Evolutionary conservation across 108 stramenopile species (phyloP), one percentile per base, ranked within the genome.

Genomic region (Skeletonema tropicum): DNA sequence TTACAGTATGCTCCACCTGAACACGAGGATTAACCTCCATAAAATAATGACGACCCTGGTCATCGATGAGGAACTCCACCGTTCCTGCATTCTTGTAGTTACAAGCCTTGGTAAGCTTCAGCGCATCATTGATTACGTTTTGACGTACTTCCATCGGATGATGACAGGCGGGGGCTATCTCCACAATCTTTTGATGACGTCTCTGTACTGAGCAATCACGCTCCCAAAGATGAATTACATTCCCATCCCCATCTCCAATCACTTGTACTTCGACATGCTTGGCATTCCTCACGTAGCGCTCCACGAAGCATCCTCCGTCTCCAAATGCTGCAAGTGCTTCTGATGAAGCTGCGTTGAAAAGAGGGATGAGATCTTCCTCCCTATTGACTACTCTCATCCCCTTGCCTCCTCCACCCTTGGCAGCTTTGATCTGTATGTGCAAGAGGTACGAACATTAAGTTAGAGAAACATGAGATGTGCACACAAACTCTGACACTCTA

Each of bases 41-140:
- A 78, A 93, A 95, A 78, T 84, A 89, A 83, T 95, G 88, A 81
- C 89, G 61, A 36, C 79, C 62, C 55, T 89, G 85, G 65, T 95
- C 91, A 32, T 92, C 88, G 61, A 94, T 85, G 30, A 99, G 84
- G 74, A 94, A 97, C 86, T 99, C 98, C n/a, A 94, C 92, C 19
- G 93, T 94, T 10, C 93, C 93, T 11, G 93, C 91, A 79, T 91
- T 92, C 80, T 71, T 79, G 85, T 94, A 94, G 49, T 88, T 90
- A 31, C 85, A 89, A 52, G 89, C 89, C 81, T 91, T 90, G 41
- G 92, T 89, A 33, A 95, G 83, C 33, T 60, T 45, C 19, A 95
- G 77, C 41, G 94, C 94, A 26, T 92, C 91, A 7, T 66, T 66
- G 49, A 90, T 83, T 84, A 95, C 92, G 10, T 65, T 82, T 65